Base-by-base conservation (phyloP, 805 yeast genomes). In the Priceomyces medius region DNA sequence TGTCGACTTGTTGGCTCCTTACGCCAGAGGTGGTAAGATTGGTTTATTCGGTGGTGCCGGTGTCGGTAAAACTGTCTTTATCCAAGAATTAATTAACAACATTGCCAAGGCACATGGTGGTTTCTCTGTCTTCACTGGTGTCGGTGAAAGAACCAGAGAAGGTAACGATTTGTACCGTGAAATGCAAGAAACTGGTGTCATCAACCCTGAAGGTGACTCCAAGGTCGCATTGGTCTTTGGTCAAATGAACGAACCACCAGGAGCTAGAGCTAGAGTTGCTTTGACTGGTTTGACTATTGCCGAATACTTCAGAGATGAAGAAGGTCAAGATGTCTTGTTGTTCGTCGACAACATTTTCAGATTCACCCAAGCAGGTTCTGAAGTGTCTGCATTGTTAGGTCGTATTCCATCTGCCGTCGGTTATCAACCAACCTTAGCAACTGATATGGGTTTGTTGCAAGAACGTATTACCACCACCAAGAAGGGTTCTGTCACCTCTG, bases 1-100 rank as follows among this genome's bases (percentile, higher is more conserved):
- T 74, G 99, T 91, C 78, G 99, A 91, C 73, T 81, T 91, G 69
- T 83, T 91, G 59, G 99, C 99, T 61, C 99, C 99, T 61, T 91
- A 91, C 81, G 98, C 99, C 71, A 89, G 97, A 88, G 99, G 99
- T 88, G 99, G 99, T 88, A 91, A 91, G 85, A 91, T 91, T 88
- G 99, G 99, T 85, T 84, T 91, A 69, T 91, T 91, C 86, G 99
- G 99, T 81, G 99, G 99, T 91, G 99, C 99, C 75, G 99, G 99
- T 91, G 99, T 91, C 87, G 99, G 99, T 79, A 91, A 91, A 79
- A 91, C 99, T 75, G 99, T 91, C 54, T 91, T 91, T 79, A 91
- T 91, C 78, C 99, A 91, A 82, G 99, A 91, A 80, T 83, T 91
- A 80, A 91, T 91, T 76, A 91, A 93, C 90, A 91, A 91, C 83